Evolutionary conservation across 2,329 filamentous ascomycete species (phyloP).

Genomic region (Botryotinia convoluta): DNA sequence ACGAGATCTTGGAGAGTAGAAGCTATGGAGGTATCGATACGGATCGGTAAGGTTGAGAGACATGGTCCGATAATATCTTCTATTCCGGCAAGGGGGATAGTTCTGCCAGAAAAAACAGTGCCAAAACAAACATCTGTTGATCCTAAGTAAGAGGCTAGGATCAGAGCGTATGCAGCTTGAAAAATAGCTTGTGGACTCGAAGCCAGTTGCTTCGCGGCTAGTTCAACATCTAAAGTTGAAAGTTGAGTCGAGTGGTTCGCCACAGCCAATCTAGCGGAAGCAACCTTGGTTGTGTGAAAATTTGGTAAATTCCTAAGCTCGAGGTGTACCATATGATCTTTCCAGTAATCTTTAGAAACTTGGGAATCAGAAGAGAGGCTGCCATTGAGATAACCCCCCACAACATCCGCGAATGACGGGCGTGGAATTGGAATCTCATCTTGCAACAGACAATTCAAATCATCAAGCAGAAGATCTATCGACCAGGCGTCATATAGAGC

Average conservation of each 20-base stretch:
- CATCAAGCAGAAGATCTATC: slow-evolving; percentile 68
- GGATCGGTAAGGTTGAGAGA: slow-evolving; percentile 70
- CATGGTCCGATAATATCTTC: slow-evolving; percentile 78
- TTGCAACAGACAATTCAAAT: slow-evolving; percentile 54
- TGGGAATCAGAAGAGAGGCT: slow-evolving; percentile 38
- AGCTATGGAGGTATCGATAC: slow-evolving; percentile 56
- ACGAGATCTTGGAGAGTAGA: slow-evolving; percentile 59
- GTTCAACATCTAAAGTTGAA: slow-evolving; percentile 33
- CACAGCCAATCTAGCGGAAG: slow-evolving; percentile 35
- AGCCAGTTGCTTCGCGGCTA: slow-evolving; percentile 28
- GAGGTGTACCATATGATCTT: slow-evolving; percentile 58
- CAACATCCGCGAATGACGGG: slow-evolving; percentile 61
- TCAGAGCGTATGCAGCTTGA: slow-evolving; percentile 65
- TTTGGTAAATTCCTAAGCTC: slow-evolving; percentile 57
- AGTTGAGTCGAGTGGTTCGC: slow-evolving; percentile 36
- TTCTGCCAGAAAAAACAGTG: slow-evolving; percentile 78
- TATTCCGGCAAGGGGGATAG: slow-evolving; percentile 65
- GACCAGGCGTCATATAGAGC: slow-evolving; percentile 94
- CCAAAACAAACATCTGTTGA: slow-evolving; percentile 69
- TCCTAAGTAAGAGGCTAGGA: slow-evolving; percentile 65
- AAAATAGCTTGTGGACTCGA: slow-evolving; percentile 68
- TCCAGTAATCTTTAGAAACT: slow-evolving; percentile 64
- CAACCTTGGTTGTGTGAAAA: slow-evolving; percentile 45
- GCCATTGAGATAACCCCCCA: slow-evolving; percentile 46
- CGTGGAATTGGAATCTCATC: slow-evolving; percentile 37